Evolutionary conservation across 129 eudicot species (phyloP).

Genomic region (Logfia minima): DNA sequence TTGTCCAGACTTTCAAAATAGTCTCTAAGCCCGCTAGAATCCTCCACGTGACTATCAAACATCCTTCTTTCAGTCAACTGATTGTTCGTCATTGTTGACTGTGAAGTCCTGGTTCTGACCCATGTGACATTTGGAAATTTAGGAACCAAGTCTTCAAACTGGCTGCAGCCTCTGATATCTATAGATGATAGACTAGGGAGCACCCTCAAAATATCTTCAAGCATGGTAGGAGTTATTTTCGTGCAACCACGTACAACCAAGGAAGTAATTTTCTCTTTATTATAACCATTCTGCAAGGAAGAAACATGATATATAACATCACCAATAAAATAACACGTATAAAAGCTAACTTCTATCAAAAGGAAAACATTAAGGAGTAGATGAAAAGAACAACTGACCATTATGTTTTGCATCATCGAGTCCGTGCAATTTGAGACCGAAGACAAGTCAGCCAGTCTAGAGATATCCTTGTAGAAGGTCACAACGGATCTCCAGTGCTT

Average conservation of each 20-base stretch:
- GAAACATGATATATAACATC: background rate
- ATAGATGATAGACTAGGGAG: constrained; percentile 60
- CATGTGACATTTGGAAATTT: constrained; percentile 72
- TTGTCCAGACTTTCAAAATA: constrained; percentile 79
- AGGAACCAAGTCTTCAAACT: constrained; percentile 66
- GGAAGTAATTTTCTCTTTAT: constrained; percentile 65
- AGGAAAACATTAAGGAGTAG: background rate
- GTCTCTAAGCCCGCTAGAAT: constrained; percentile 86
- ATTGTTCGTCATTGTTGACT: constrained; percentile 44
- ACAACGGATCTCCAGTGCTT: constrained; percentile 84
- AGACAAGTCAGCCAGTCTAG: constrained; percentile 63
- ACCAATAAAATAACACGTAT: constrained; percentile 13
- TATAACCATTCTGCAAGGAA: constrained; percentile 73
- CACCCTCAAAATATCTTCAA: constrained; percentile 66
- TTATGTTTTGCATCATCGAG: constrained; percentile 50
- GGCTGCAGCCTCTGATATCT: constrained; percentile 91
- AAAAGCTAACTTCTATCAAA: background rate
- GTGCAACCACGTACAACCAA: constrained; percentile 75
- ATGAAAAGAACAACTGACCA: constrained; percentile 47
- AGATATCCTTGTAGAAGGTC: constrained; percentile 60
- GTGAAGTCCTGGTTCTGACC: constrained; percentile 48
- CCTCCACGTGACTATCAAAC: constrained; percentile 54
- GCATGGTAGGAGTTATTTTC: constrained; percentile 57
- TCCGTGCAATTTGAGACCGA: constrained; percentile 66
- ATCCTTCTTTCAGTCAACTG: constrained; percentile 45